These are phyloP conservation scores for Sporothrix humicola DNA, from an alignment of 2,329 filamentous ascomycete genomes.

Conservation along the genomic window DNA sequence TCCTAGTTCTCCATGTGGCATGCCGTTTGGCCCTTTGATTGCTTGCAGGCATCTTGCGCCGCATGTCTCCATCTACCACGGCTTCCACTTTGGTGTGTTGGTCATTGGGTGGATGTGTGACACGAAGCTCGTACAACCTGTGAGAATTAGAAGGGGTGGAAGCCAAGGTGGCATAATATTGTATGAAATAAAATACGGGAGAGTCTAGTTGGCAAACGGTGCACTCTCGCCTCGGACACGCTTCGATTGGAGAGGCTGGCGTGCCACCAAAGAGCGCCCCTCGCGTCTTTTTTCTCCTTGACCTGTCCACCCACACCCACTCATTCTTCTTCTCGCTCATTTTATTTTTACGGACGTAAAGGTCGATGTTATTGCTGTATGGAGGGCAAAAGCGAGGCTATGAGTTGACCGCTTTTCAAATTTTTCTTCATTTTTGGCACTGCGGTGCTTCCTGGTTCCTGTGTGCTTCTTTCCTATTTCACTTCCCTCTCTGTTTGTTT, in stretches of 20 bases:
- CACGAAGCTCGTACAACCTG: constrained; percentile 16
- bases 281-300: constrained; percentile 13
- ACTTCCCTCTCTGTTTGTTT: no score
- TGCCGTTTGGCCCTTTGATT: neutral
- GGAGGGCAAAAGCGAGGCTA: no score
- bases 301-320: neutral
- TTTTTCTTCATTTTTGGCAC: no score
- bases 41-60: neutral
- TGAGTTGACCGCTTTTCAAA: no score
- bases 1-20: constrained; percentile 19
- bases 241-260: constrained; percentile 10
- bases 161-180: neutral
- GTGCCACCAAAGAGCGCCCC: constrained; percentile 21
- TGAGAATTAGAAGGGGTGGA: neutral
- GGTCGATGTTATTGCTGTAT: no score
- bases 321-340: neutral
- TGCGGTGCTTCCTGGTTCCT: no score
- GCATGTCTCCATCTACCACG: neutral
- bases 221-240: neutral
- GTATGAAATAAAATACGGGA: no score
- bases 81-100: neutral
- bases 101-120: neutral
- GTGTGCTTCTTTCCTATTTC: no score
- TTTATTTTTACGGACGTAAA: constrained; percentile 22
- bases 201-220: neutral